phyloP scores from a whole-genome alignment of 2,329 filamentous ascomycete genomes.

The Chrysoporthe austroafricana region DNA sequence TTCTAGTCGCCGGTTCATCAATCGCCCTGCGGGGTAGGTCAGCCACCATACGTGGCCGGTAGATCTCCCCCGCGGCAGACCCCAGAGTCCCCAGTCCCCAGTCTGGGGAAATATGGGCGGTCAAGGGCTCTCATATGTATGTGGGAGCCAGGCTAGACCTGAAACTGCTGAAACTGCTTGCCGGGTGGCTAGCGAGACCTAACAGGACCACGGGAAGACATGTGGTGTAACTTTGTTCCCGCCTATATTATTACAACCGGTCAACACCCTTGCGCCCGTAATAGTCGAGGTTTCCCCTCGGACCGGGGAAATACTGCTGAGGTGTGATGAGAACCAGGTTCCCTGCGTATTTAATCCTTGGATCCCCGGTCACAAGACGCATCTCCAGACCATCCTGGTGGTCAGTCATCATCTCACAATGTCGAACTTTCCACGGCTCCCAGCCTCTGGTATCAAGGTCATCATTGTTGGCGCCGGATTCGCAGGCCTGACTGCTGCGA shows the following conservation, averaged over 20 bases:
- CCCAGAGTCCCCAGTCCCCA: background rate
- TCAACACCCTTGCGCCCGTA: no score
- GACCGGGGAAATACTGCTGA: background rate
- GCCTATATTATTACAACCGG: background rate
- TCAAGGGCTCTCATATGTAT: background rate
- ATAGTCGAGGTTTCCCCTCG: background rate
- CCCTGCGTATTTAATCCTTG: background rate
- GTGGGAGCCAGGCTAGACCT: background rate
- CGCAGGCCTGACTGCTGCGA: conserved; percentile 60
- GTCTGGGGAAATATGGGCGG: background rate
- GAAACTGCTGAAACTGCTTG: background rate
- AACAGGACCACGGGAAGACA: background rate
- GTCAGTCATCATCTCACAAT: background rate
- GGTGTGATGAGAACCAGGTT: no score
- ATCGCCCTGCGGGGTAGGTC: background rate
- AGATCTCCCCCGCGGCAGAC: conserved; percentile 6
- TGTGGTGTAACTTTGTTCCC: conserved; percentile 10
- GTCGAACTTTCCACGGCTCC: conserved; percentile 8
- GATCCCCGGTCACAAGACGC: background rate
- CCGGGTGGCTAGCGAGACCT: background rate
- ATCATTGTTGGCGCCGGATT: conserved; percentile 56
- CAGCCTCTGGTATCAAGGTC: conserved; percentile 45
- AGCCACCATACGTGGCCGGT: background rate
- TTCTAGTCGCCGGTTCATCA: background rate
- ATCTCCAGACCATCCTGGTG: background rate